phyloP scores from a whole-genome alignment of 495 filamentous ascomycete species.

The Neurospora tetrasperma region DNA sequence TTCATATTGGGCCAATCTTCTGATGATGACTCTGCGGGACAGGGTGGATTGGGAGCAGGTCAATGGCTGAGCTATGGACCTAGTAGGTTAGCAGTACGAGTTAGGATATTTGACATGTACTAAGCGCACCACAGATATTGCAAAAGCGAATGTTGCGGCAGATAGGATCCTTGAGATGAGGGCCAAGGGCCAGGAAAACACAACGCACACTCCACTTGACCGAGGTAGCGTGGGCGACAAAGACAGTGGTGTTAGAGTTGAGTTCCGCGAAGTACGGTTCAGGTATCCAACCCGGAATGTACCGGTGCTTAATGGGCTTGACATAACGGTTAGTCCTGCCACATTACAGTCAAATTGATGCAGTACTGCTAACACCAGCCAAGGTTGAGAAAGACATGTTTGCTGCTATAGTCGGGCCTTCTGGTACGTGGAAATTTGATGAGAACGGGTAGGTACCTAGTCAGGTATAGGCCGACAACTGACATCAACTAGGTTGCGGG shows the following conservation, averaged over 20 bases:
- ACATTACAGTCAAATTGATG: neutral
- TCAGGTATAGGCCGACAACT: slow-evolving; percentile 19
- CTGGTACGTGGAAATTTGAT: slow-evolving; percentile 20
- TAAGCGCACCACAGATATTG: slow-evolving; percentile 34
- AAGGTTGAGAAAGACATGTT: slow-evolving; percentile 55
- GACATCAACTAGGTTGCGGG: slow-evolving; percentile 45
- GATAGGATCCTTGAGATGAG: slow-evolving; percentile 44
- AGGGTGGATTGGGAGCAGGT: slow-evolving; percentile 33
- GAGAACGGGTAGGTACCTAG: slow-evolving; percentile 19
- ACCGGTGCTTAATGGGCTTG: slow-evolving; percentile 40
- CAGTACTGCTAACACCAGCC: slow-evolving; percentile 3
- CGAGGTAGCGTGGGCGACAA: slow-evolving; percentile 24
- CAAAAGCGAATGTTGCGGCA: slow-evolving; percentile 47
- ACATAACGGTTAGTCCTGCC: slow-evolving; percentile 30
- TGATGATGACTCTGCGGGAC: neutral
- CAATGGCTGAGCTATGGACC: slow-evolving; percentile 39
- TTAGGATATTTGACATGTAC: neutral
- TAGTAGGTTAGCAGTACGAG: slow-evolving; percentile 27
- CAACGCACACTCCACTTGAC: slow-evolving; percentile 18
- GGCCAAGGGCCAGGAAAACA: slow-evolving; percentile 15
- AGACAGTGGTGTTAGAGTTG: slow-evolving; percentile 41
- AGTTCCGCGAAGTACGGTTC: slow-evolving; percentile 49
- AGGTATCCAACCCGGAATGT: slow-evolving; percentile 45
- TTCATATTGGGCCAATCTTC: neutral
- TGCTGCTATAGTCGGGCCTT: slow-evolving; percentile 53